phyloP scores from a whole-genome alignment of 2,329 filamentous ascomycete genomes.

The Aspergillus viridinutans region DNA sequence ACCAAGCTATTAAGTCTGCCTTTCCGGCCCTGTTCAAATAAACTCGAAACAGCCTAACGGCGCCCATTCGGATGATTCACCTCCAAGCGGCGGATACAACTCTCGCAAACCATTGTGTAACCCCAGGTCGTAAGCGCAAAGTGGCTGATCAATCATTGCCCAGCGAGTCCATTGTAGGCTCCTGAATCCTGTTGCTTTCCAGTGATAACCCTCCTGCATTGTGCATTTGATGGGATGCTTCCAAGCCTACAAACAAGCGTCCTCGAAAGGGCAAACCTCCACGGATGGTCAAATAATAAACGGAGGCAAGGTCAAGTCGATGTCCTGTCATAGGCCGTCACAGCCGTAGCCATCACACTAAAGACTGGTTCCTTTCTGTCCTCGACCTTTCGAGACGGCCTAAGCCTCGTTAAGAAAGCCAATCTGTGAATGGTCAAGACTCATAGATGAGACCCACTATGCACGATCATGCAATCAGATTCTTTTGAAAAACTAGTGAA shows the following conservation, averaged over 20 bases:
- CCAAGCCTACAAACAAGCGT: neutral
- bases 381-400: neutral
- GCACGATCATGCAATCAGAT: slow-evolving; percentile 11
- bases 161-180: slow-evolving; percentile 2
- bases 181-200: slow-evolving; percentile 16
- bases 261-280: neutral
- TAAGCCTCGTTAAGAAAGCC: neutral
- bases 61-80: slow-evolving; percentile 18
- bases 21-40: slow-evolving; percentile 27
- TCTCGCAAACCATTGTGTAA: slow-evolving; percentile 16
- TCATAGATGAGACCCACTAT: slow-evolving; percentile 9
- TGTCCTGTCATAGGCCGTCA: slow-evolving; percentile 8
- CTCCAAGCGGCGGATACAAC: neutral
- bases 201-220: slow-evolving; percentile 10
- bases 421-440: slow-evolving; percentile 9
- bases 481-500: slow-evolving; percentile 10
- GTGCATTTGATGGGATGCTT: slow-evolving; percentile 3
- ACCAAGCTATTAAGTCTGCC: neutral
- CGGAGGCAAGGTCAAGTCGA: slow-evolving; percentile 3
- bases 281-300: slow-evolving; percentile 7
- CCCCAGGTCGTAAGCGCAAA: slow-evolving; percentile 10
- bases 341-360: slow-evolving; percentile 9
- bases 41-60: slow-evolving; percentile 41
- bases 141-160: slow-evolving; percentile 16
- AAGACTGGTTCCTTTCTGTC: neutral